Evolutionary conservation across 2,329 filamentous ascomycete species (phyloP).

Genomic region (Penicillium nordicum): DNA sequence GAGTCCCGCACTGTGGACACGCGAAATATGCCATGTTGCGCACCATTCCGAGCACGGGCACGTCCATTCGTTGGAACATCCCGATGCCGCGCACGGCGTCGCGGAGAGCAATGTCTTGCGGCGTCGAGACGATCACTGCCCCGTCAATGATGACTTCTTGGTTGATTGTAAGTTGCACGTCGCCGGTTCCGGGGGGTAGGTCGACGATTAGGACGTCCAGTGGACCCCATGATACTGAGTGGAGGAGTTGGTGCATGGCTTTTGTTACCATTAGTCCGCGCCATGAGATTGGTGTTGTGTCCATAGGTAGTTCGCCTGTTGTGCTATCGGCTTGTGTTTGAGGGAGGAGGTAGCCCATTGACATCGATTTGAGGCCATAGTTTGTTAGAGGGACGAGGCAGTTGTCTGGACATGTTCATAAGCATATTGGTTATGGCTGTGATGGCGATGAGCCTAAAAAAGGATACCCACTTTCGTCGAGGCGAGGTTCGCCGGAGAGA

Average conservation of each 20-base stretch:
- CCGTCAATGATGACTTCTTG: constrained; percentile 90
- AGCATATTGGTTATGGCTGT: neutral
- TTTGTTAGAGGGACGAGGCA: constrained; percentile 82
- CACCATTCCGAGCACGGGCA: constrained; percentile 77
- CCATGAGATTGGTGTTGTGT: constrained; percentile 79
- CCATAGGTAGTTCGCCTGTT: constrained; percentile 36
- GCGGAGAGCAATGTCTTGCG: constrained; percentile 86
- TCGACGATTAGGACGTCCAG: constrained; percentile 88
- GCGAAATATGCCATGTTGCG: constrained; percentile 87
- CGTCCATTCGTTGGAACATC: constrained; percentile 83
- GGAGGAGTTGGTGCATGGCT: constrained; percentile 88
- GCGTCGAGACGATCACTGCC: constrained; percentile 81
- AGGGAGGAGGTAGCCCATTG: constrained; percentile 85
- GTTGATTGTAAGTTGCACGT: constrained; percentile 94
- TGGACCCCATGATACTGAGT: constrained; percentile 90
- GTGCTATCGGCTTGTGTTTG: constrained; percentile 28
- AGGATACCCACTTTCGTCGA: constrained; percentile 65
- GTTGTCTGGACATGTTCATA: constrained; percentile 30
- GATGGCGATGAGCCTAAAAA: neutral
- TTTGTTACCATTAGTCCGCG: constrained; percentile 97
- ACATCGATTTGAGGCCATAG: constrained; percentile 97
- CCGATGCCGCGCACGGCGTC: constrained; percentile 89
- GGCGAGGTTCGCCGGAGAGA: constrained; percentile 71
- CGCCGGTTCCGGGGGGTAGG: constrained; percentile 88
- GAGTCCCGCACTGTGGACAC: constrained; percentile 72